These are phyloP conservation scores for Diaporthe ampelina DNA, from an alignment of 2,329 filamentous ascomycete species.

Conservation along the genomic window DNA sequence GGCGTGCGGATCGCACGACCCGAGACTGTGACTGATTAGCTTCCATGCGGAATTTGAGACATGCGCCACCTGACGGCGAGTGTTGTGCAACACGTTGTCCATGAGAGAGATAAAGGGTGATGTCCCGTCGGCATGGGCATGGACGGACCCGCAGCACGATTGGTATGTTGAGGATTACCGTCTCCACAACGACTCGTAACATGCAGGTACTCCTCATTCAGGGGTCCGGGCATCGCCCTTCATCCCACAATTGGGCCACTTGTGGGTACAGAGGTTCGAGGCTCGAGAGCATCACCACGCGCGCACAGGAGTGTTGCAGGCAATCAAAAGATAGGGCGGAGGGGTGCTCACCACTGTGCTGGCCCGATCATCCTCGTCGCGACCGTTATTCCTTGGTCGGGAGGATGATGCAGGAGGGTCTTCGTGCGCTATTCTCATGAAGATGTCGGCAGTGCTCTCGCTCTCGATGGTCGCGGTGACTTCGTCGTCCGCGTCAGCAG, in stretches of 20 bases:
- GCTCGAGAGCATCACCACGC: neutral
- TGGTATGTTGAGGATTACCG: slow-evolving; percentile 34
- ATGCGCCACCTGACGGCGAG: slow-evolving; percentile 35
- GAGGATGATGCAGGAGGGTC: slow-evolving; percentile 53
- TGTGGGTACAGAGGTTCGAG: slow-evolving; percentile 29
- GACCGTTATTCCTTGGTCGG: slow-evolving; percentile 54
- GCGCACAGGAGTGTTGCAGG: neutral
- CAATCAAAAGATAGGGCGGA: slow-evolving; percentile 11
- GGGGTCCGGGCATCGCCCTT: slow-evolving; percentile 38
- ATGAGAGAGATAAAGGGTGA: slow-evolving; percentile 36
- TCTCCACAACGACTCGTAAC: slow-evolving; percentile 40
- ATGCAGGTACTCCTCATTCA: slow-evolving; percentile 38
- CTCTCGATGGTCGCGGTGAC: slow-evolving; percentile 47
- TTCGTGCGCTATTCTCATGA: slow-evolving; percentile 70
- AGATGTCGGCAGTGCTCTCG: slow-evolving; percentile 65
- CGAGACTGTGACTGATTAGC: slow-evolving; percentile 60
- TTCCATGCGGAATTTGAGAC: slow-evolving; percentile 41
- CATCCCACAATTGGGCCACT: slow-evolving; percentile 35
- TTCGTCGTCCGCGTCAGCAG: slow-evolving; percentile 62
- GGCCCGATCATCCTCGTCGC: slow-evolving; percentile 48
- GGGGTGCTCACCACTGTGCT: slow-evolving; percentile 38
- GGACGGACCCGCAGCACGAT: slow-evolving; percentile 37
- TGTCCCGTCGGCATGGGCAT: slow-evolving; percentile 27
- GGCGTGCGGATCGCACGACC: slow-evolving; percentile 60
- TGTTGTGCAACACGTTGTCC: slow-evolving; percentile 25